phyloP scores from a whole-genome alignment of 352 stramenopile genomes.

The Phytophthora pisi region DNA sequence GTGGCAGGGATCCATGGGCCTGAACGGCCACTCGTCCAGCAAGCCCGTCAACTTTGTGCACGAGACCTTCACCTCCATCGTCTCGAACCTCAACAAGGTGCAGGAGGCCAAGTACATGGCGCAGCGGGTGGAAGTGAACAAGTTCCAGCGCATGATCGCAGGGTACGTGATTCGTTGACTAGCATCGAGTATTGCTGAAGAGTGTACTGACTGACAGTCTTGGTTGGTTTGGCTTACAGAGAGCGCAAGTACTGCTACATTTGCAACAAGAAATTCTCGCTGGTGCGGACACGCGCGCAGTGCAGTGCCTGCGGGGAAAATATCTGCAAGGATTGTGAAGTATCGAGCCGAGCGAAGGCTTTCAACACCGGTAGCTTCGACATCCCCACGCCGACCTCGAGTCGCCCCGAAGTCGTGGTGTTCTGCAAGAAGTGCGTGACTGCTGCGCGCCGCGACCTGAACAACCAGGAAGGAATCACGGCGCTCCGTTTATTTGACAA shows the following conservation, averaged over 20 bases:
- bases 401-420: conserved; percentile 44
- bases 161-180: conserved; percentile 40
- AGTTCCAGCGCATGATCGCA: conserved; percentile 44
- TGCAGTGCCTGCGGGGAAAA: conserved; percentile 76
- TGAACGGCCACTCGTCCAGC: conserved; percentile 46
- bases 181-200: no score
- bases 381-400: conserved; percentile 34
- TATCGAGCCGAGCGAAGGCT: conserved; percentile 54
- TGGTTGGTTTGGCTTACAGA: conserved; percentile 26
- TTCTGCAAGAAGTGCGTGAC: conserved; percentile 72
- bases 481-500: conserved; percentile 46
- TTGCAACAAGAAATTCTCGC: conserved; percentile 78
- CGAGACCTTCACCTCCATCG: conserved; percentile 60
- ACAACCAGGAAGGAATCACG: conserved; percentile 34
- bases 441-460: conserved; percentile 46
- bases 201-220: no score
- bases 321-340: conserved; percentile 73
- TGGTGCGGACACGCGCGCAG: conserved; percentile 61
- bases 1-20: conserved; percentile 59
- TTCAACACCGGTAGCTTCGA: conserved; percentile 54
- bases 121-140: conserved; percentile 56
- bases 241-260: conserved; percentile 70
- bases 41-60: conserved; percentile 57
- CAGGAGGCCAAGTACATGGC: conserved; percentile 65
- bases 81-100: conserved; percentile 67